Percentiles rank a stretch among this genome's conserved stretches.
Conservation (phyloP, 345 rosid genomes). For the Eutrema japonicum region DNA sequence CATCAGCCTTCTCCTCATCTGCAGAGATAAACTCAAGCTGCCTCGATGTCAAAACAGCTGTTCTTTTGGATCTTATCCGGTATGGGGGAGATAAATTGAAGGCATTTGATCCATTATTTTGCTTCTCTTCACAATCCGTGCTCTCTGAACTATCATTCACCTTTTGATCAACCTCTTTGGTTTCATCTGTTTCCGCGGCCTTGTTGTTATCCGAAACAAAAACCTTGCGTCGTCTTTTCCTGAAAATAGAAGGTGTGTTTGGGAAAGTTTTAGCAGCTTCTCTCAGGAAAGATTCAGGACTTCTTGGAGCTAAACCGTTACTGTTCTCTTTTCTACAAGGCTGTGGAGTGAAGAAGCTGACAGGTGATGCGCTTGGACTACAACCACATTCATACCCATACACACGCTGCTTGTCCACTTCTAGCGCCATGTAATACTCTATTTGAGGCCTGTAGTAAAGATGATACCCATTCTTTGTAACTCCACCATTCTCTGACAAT, state of each 20-base stretch:
- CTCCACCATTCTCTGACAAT: slow-evolving; percentile 44
- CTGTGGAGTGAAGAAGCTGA: slow-evolving; percentile 85
- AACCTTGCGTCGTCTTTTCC: slow-evolving; percentile 64
- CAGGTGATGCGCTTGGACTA: slow-evolving; percentile 62
- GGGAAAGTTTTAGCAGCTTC: slow-evolving; percentile 83
- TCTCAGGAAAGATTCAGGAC: slow-evolving; percentile 78
- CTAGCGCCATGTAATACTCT: slow-evolving; percentile 46
- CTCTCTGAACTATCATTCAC: slow-evolving; percentile 48
- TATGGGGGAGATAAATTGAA: slow-evolving; percentile 92
- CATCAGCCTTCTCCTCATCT: slow-evolving; percentile 49
- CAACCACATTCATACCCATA: slow-evolving; percentile 48
- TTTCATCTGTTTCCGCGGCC: slow-evolving; percentile 40
- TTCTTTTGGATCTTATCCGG: slow-evolving; percentile 77
- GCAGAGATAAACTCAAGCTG: slow-evolving; percentile 81
- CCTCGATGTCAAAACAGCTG: slow-evolving; percentile 79
- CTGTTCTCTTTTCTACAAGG: slow-evolving; percentile 57
- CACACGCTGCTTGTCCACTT: slow-evolving; percentile 47
- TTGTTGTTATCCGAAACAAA: slow-evolving; percentile 43
- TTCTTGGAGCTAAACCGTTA: slow-evolving; percentile 48
- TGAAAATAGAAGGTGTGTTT: slow-evolving; percentile 86
- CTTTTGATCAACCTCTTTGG: slow-evolving; percentile 45
- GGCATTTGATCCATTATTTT: slow-evolving; percentile 47
- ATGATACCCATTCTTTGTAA: slow-evolving; percentile 42
- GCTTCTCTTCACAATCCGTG: slow-evolving; percentile 47
- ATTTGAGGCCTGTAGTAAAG: slow-evolving; percentile 58